phyloP scores from a whole-genome alignment of 495 filamentous ascomycete species.

The Aspergillus avenaceus region DNA sequence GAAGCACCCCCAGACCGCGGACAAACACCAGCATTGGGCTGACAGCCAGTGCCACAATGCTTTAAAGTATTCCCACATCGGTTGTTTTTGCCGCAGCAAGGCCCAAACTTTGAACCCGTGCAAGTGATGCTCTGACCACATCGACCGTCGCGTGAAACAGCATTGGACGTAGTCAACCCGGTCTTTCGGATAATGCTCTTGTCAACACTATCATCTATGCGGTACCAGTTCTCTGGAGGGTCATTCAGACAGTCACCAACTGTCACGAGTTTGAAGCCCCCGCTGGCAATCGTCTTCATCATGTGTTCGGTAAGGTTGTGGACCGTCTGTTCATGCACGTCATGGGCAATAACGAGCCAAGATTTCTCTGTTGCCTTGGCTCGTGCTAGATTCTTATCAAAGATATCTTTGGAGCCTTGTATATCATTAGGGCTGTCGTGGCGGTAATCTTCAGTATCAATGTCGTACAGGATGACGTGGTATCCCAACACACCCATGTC shows the following conservation, averaged over 20 bases:
- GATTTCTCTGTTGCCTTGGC: constrained; percentile 39
- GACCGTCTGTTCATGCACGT: constrained; percentile 73
- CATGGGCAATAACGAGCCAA: constrained; percentile 72
- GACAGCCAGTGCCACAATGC: constrained; percentile 50
- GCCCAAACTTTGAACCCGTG: constrained; percentile 37
- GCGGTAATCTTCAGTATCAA: constrained; percentile 77
- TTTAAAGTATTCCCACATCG: constrained; percentile 46
- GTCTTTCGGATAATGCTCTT: constrained; percentile 18
- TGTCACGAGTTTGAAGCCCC: constrained; percentile 66
- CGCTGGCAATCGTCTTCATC: constrained; percentile 49
- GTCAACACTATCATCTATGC: constrained; percentile 25
- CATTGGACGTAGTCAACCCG: constrained; percentile 27
- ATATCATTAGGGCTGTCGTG: constrained; percentile 57
- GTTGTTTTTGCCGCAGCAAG: constrained; percentile 37
- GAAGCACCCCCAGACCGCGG: neutral
- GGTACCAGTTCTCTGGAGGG: constrained; percentile 67
- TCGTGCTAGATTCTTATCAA: constrained; percentile 48
- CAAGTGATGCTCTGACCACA: constrained; percentile 51
- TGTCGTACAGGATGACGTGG: constrained; percentile 68
- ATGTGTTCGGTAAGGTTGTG: constrained; percentile 75
- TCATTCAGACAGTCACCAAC: constrained; percentile 76
- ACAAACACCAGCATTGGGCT: constrained; percentile 46
- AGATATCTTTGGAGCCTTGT: constrained; percentile 69
- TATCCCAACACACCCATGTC: constrained; percentile 67
- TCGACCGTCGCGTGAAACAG: constrained; percentile 47